Percentiles rank a stretch among this genome's conserved stretches.
Conservation (phyloP, 495 filamentous ascomycete genomes). For the Oidiodendron maius region DNA sequence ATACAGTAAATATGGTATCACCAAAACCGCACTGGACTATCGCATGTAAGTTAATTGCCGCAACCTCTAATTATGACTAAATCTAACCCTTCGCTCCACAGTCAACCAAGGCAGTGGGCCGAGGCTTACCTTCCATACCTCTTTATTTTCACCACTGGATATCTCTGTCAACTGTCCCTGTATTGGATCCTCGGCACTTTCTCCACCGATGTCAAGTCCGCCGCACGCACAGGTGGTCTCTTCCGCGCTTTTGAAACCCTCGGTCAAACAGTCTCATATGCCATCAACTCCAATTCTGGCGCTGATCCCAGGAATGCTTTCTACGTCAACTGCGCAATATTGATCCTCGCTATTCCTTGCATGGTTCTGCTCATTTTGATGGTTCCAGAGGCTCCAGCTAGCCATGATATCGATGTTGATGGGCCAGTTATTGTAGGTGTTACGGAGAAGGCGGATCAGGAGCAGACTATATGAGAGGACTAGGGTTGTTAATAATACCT, state of each 20-base stretch:
- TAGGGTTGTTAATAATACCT: no score
- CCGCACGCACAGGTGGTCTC: neutral
- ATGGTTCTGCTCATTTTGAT: no score
- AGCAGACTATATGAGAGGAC: no score
- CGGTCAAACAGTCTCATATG: neutral
- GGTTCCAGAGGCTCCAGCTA: no score
- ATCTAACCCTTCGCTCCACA: no score
- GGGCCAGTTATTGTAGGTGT: no score
- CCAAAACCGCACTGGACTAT: no score
- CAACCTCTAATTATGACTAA: no score
- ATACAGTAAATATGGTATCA: no score
- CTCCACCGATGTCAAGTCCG: neutral
- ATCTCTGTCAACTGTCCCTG: neutral
- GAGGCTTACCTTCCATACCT: conserved; percentile 1
- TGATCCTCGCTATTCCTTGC: neutral
- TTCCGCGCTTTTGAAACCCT: neutral
- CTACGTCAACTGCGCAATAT: neutral
- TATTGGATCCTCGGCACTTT: conserved; percentile 1
- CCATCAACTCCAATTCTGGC: neutral
- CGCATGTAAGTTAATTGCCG: no score
- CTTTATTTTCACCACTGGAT: neutral
- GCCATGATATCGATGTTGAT: no score
- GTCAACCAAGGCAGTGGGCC: neutral
- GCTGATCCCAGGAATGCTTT: neutral
- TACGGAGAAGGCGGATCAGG: no score